Percentiles rank a stretch among this genome's conserved stretches.
Conservation (phyloP, 345 rosid species). For the Gossypium arboreum region DNA sequence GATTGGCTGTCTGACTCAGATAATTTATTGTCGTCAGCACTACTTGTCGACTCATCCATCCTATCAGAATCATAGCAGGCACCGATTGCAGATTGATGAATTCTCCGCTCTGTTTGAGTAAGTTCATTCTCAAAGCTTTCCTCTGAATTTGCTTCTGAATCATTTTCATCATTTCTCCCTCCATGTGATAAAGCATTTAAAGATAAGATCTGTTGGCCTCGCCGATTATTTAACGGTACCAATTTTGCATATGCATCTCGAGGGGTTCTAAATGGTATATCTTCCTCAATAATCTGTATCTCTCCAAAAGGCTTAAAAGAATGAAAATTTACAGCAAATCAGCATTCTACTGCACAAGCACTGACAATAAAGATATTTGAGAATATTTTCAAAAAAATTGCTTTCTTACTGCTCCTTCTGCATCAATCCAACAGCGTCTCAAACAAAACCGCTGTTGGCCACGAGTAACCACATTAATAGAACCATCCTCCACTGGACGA, state of each 20-base stretch:
- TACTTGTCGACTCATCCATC: slow-evolving; percentile 58
- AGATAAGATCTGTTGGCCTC: slow-evolving; percentile 23
- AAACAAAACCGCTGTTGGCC: slow-evolving; percentile 86
- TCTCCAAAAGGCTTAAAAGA: slow-evolving; percentile 72
- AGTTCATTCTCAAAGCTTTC: slow-evolving; percentile 83
- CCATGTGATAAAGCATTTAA: slow-evolving; percentile 33
- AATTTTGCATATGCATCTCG: slow-evolving; percentile 63
- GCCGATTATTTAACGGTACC: slow-evolving; percentile 40
- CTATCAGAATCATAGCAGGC: slow-evolving; percentile 31
- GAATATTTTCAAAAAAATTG: slow-evolving; percentile 5
- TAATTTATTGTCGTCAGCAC: slow-evolving; percentile 51
- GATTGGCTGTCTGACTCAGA: slow-evolving; percentile 33
- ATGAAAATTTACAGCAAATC: slow-evolving; percentile 16
- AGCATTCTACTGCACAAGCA: neutral
- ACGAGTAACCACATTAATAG: slow-evolving; percentile 82
- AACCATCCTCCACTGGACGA: slow-evolving; percentile 77
- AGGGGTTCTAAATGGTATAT: slow-evolving; percentile 73
- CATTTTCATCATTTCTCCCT: slow-evolving; percentile 37
- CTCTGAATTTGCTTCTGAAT: slow-evolving; percentile 59
- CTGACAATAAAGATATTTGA: neutral
- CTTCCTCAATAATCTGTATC: slow-evolving; percentile 83
- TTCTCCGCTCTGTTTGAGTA: slow-evolving; percentile 55
- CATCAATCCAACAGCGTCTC: slow-evolving; percentile 75
- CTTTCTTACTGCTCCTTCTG: slow-evolving; percentile 82
- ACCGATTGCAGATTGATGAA: slow-evolving; percentile 60